These are phyloP conservation scores for Dillenia suffruticosa DNA, from an alignment of 164 flowering plant species.

Conservation along the genomic window DNA sequence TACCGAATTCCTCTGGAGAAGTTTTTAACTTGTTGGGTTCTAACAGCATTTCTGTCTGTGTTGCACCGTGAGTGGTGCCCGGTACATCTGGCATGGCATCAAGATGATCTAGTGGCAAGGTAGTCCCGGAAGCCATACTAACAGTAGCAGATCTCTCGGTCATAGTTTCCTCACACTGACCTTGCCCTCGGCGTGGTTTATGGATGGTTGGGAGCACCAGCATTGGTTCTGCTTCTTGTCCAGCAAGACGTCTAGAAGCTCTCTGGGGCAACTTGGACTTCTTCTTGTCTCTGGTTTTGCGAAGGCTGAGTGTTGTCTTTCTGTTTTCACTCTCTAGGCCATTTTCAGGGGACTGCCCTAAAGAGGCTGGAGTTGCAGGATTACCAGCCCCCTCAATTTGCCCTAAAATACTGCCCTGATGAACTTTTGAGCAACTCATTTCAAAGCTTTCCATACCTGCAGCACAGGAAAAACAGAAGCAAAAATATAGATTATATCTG, in stretches of 20 bases:
- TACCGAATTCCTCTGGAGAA: not conserved
- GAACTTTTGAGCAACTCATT: constrained; percentile 5
- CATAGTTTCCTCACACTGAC: not conserved
- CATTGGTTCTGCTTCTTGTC: constrained; percentile 21
- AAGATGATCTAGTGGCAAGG: not conserved
- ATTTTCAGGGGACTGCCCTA: constrained; percentile 11
- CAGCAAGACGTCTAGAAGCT: constrained; percentile 57
- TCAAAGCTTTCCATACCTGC: constrained; percentile 18
- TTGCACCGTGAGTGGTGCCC: too few relatives aligned
- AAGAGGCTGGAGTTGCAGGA: constrained; percentile 8
- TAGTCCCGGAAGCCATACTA: not conserved
- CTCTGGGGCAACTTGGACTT: constrained; percentile 34
- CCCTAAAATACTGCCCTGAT: constrained; percentile 11
- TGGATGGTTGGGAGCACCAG: constrained; percentile 22
- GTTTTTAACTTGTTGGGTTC: not conserved
- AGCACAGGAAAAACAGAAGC: constrained; percentile 3
- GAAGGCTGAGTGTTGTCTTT: constrained; percentile 2
- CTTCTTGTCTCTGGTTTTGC: constrained; percentile 16
- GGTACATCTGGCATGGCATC: constrained; percentile 6
- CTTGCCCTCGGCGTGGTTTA: constrained; percentile 11
- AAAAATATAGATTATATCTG: not conserved
- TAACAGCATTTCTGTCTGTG: not conserved
- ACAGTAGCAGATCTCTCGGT: not conserved
- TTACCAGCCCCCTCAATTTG: not conserved
- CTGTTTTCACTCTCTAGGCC: constrained; percentile 5